phyloP scores from a whole-genome alignment of 768 basidiomycete species.

The Serendipita indica region DNA sequence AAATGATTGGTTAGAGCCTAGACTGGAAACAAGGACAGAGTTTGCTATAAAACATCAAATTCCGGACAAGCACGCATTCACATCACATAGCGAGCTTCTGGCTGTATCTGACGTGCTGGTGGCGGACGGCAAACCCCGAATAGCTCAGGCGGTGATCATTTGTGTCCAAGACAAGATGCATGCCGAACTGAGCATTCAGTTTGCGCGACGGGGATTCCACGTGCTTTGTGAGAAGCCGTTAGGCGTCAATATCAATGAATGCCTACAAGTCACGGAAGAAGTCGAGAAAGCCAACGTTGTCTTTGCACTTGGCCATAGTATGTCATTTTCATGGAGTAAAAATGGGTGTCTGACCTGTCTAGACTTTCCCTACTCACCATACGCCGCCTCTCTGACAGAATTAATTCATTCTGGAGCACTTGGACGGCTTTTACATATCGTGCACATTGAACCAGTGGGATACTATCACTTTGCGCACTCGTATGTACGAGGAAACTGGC shows the following conservation, averaged over 20 bases:
- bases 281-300: constrained; percentile 55
- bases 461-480: constrained; percentile 85
- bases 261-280: constrained; percentile 57
- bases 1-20: no score
- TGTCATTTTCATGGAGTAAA: constrained; percentile 14
- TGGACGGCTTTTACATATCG: constrained; percentile 66
- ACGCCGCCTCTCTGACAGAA: constrained; percentile 52
- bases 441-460: constrained; percentile 76
- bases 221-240: constrained; percentile 90
- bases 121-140: constrained; percentile 44
- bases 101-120: constrained; percentile 53
- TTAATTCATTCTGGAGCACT: constrained; percentile 55
- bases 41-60: constrained; percentile 45
- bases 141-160: constrained; percentile 72
- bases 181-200: constrained; percentile 53
- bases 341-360: not conserved
- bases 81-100: constrained; percentile 54
- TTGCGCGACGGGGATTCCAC: constrained; percentile 70
- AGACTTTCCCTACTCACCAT: constrained; percentile 85
- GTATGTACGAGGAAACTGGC: constrained; percentile 76
- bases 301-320: constrained; percentile 82
- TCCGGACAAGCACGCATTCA: constrained; percentile 55
- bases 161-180: constrained; percentile 74
- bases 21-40: constrained; percentile 42
- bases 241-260: constrained; percentile 60